Conservation (phyloP, 1,139 yeast species). For the Zygosaccharomyces sapae region DNA sequence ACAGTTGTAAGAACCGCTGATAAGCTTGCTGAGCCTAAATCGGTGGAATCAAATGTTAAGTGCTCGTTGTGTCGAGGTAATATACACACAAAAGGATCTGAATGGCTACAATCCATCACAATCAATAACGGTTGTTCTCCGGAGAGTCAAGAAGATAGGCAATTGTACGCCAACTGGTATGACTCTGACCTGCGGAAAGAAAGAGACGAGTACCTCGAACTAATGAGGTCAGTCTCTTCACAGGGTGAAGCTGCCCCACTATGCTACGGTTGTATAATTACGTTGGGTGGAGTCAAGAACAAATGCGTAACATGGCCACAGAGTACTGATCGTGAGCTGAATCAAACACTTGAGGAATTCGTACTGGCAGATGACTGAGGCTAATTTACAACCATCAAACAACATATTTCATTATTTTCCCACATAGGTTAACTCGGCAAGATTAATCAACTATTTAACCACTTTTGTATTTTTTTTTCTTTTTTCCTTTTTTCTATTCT, state of each 20-base stretch:
- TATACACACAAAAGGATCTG: slow-evolving; percentile 53
- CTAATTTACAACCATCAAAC: background rate
- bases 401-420: background rate
- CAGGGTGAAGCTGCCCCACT: slow-evolving; percentile 37
- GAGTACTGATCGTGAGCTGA: slow-evolving; percentile 33
- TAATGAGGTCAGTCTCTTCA: slow-evolving; percentile 18
- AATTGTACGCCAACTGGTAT: slow-evolving; percentile 39
- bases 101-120: slow-evolving; percentile 73
- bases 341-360: slow-evolving; percentile 48
- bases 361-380: slow-evolving; percentile 43
- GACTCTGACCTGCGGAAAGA: slow-evolving; percentile 18
- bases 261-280: slow-evolving; percentile 78
- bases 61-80: slow-evolving; percentile 54
- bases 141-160: slow-evolving; percentile 46
- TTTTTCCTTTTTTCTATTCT: background rate
- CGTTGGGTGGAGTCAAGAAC: slow-evolving; percentile 46
- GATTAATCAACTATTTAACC: slow-evolving; percentile 1
- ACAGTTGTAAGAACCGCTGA: slow-evolving; percentile 90
- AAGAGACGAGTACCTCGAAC: slow-evolving; percentile 14
- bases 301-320: slow-evolving; percentile 55
- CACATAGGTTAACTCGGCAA: slow-evolving; percentile 1
- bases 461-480: too few relatives aligned
- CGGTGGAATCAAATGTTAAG: slow-evolving; percentile 16
- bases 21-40: slow-evolving; percentile 57
- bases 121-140: slow-evolving; percentile 56